Evolutionary conservation across 148 eudicot species (phyloP), one percentile per base, ranked within the genome.

Genomic region (Oxyria digyna): DNA sequence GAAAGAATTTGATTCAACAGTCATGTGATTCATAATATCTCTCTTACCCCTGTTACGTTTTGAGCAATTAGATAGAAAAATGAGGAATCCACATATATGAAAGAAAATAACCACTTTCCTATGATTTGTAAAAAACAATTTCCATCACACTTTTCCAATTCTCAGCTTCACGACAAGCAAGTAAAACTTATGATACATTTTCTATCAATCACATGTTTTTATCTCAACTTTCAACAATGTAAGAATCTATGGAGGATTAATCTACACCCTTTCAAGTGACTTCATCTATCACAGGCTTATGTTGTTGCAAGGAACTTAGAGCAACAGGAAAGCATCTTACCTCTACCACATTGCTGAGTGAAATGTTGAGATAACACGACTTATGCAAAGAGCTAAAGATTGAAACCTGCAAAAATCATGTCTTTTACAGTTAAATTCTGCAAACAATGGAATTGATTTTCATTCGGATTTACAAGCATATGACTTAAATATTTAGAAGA

Each of bases 291-390:
- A 5, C 10, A 1, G 3, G 65, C 10, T 29, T 14, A 27, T 59
- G 20, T 59, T 14, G 14, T 59, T 59, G 37, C 9, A 31, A 59
- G 20, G 8, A 59, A 24, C 31, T 14, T 59, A 13, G 8, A 59
- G 65, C 32, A 55, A 27, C 6, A 26, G 15, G 31, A 66, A 12
- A 33, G 24, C 43, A 72, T 62, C 52, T 20, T 38, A 92, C 98
- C 98, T 92, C 83, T 46, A 77, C 83, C 79, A 87, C 69, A 80
- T 89, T 92, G 72, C 72, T 75, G 62, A 50, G 65, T 21, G 91
- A 85, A 64, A 92, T 79, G 72, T 87, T 92, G 32, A 92, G 87
- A 78, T 84, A 89, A 63, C 69, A 73, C 26, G 91, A 79, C 59
- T 81, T 73, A 10, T 67, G 66, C 12, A 83, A 78, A 70, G 94